Percentiles rank a stretch among this genome's conserved stretches.
These are phyloP conservation scores for Globisporangium cederbergense DNA, from an alignment of 352 stramenopile genomes.

Conservation along the genomic window DNA sequence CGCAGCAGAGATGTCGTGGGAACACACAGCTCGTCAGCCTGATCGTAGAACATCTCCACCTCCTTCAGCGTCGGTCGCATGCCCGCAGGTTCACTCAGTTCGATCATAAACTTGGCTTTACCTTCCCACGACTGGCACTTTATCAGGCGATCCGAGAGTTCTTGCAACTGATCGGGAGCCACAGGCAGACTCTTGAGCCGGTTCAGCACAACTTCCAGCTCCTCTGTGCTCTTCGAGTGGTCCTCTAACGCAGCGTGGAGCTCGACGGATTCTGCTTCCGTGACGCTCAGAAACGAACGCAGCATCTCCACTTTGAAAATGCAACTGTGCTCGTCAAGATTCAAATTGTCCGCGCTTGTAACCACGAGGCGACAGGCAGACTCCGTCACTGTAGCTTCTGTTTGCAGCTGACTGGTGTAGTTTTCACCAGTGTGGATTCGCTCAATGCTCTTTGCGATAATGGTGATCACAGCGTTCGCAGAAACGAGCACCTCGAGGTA, in stretches of 20 bases:
- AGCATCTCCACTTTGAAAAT: constrained; percentile 44
- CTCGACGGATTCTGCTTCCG: constrained; percentile 24
- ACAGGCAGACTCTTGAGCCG: constrained; percentile 36
- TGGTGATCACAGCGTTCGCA: constrained; percentile 16
- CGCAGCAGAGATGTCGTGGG: constrained; percentile 55
- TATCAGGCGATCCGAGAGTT: constrained; percentile 49
- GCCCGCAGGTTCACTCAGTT: constrained; percentile 10
- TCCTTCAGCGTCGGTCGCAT: constrained; percentile 41
- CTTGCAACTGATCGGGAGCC: constrained; percentile 30
- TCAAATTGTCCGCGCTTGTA: constrained; percentile 25
- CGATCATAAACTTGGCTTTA: constrained; percentile 44
- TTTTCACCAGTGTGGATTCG: background rate
- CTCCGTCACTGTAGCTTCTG: constrained; percentile 16
- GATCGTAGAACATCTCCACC: constrained; percentile 42
- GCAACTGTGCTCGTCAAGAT: constrained; percentile 6
- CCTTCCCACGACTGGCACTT: constrained; percentile 55
- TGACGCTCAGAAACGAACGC: constrained; percentile 29
- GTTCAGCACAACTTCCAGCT: constrained; percentile 39
- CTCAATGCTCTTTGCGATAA: constrained; percentile 14
- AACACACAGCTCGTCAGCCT: constrained; percentile 59
- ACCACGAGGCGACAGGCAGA: constrained; percentile 31
- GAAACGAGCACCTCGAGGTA: constrained; percentile 19
- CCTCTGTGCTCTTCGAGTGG: constrained; percentile 42
- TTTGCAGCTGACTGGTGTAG: background rate
- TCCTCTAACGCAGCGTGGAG: constrained; percentile 30